These are phyloP conservation scores for Chondrus crispus DNA, from an alignment of 23 red algal genomes.

Conservation along the genomic window DNA sequence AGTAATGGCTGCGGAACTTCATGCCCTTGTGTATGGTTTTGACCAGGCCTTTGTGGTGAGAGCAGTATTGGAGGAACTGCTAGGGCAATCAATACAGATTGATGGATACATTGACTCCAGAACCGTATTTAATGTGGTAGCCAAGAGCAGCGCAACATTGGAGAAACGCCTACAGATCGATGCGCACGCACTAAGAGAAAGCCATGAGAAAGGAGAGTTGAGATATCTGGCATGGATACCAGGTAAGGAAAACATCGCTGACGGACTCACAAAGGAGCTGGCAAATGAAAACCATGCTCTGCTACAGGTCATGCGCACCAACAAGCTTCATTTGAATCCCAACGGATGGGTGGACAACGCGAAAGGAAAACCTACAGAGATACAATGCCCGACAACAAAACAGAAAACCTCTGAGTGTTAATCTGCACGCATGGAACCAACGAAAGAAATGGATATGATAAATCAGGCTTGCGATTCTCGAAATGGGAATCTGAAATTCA, in stretches of 20 bases:
- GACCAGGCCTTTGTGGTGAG: neutral
- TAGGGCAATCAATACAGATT: neutral
- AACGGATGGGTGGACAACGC: neutral
- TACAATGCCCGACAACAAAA: too few species aligned
- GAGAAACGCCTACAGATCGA: slow-evolving; percentile 36
- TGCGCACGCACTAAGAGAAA: neutral
- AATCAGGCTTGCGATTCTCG: too few species aligned
- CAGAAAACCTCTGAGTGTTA: too few species aligned
- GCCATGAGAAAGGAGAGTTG: slow-evolving; percentile 11
- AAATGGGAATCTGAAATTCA: too few species aligned
- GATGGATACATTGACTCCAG: slow-evolving; percentile 26
- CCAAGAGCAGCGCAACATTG: neutral
- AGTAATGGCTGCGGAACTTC: slow-evolving; percentile 6
- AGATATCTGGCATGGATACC: slow-evolving; percentile 14
- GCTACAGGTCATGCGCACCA: neutral
- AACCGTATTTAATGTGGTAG: slow-evolving; percentile 30
- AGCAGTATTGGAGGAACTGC: neutral
- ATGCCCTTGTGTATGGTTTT: neutral
- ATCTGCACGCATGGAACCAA: too few species aligned
- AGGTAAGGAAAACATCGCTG: neutral
- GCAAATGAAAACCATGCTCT: neutral
- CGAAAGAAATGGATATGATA: too few species aligned
- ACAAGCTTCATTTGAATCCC: neutral
- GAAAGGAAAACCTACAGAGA: neutral
- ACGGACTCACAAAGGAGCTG: neutral